A percentile compares a stretch with the other conserved stretches of the same genome.
Conservation (phyloP, 116 monocot genomes). For the Papilionanthe hybrid region DNA sequence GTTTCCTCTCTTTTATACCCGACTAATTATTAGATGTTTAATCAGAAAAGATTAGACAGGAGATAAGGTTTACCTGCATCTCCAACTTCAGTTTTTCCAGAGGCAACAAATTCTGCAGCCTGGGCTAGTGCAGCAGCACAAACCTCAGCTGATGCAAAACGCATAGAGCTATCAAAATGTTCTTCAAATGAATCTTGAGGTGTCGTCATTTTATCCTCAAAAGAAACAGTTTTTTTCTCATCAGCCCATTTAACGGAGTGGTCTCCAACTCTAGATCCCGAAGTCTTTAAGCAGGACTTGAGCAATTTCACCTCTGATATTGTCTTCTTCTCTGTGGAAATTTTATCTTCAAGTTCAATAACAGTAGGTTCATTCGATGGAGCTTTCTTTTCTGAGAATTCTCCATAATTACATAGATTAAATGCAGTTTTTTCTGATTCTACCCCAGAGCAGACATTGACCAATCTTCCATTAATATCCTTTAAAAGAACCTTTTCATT, state of each 20-base stretch:
- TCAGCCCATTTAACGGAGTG: constrained; percentile 79
- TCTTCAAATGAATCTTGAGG: constrained; percentile 16
- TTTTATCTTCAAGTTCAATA: not conserved
- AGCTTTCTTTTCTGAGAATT: constrained; percentile 2
- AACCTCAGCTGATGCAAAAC: constrained; percentile 74
- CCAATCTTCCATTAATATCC: constrained; percentile 6
- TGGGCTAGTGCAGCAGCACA: constrained; percentile 61
- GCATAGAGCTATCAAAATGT: constrained; percentile 27
- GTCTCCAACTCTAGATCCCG: constrained; percentile 18
- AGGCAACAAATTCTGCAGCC: constrained; percentile 56
- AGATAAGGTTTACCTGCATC: constrained; percentile 54
- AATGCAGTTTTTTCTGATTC: constrained; percentile 11
- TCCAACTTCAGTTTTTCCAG: constrained; percentile 46
- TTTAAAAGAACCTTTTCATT: constrained; percentile 7
- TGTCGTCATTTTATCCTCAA: constrained; percentile 15
- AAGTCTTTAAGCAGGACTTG: constrained; percentile 63
- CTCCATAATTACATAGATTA: not conserved
- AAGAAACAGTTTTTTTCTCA: constrained; percentile 14
- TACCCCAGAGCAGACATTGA: constrained; percentile 10
- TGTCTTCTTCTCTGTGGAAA: constrained; percentile 7
- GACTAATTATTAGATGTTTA: not conserved
- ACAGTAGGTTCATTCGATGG: not conserved
- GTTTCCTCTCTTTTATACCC: not conserved
- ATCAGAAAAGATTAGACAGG: not conserved
- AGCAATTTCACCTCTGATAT: constrained; percentile 17